These are phyloP conservation scores for Zea luxurians DNA, from an alignment of 176 grass and related monocot genomes.

Conservation along the genomic window DNA sequence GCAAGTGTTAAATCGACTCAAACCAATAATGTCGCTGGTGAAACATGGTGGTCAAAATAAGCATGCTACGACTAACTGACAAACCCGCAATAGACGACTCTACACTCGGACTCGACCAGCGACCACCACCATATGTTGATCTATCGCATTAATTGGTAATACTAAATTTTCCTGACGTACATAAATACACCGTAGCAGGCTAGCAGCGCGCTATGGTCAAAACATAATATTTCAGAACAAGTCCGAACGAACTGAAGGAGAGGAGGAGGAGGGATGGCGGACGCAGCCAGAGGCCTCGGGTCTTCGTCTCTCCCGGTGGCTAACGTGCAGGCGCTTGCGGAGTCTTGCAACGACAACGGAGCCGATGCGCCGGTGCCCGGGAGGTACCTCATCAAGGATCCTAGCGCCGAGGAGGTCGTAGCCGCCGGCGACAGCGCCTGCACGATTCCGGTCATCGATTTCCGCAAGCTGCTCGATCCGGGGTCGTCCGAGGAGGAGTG, in stretches of 20 bases:
- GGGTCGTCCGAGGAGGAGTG: background rate
- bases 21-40: too few species aligned
- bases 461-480: background rate
- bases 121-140: too few species aligned
- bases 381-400: slow-evolving; percentile 9
- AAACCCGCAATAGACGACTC: too few species aligned
- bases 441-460: slow-evolving; percentile 11
- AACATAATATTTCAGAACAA: too few species aligned
- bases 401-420: background rate
- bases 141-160: too few species aligned
- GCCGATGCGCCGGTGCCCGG: background rate
- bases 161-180: too few species aligned
- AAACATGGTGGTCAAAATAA: too few species aligned
- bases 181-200: too few species aligned
- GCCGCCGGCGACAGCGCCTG: background rate
- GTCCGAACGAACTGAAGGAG: background rate
- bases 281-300: background rate
- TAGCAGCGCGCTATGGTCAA: too few species aligned
- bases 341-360: background rate
- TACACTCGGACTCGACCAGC: too few species aligned
- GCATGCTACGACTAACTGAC: too few species aligned
- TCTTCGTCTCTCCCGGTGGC: slow-evolving; percentile 4
- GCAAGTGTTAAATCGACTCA: too few species aligned
- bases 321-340: slow-evolving; percentile 31
- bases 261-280: background rate